Evolutionary conservation across 2,329 filamentous ascomycete species (phyloP).

Genomic region (Apiospora marii): DNA sequence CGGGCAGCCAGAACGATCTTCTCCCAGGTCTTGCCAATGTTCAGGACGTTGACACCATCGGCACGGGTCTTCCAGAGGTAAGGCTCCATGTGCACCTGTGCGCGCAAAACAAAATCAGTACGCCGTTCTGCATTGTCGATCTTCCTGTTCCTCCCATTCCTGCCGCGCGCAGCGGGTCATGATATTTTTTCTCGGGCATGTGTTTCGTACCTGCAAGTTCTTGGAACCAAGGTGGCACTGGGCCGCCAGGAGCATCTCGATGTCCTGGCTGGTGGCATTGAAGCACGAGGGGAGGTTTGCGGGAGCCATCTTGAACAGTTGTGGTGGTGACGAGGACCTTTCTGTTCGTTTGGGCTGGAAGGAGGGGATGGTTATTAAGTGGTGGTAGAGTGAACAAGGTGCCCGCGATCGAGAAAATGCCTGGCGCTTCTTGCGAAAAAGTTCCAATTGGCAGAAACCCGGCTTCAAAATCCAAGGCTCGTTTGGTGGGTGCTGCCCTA

Average conservation of each 20-base stretch:
- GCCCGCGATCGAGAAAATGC: conserved; percentile 21
- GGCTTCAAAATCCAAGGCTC: conserved; percentile 19
- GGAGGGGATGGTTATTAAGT: conserved; percentile 35
- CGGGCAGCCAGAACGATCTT: conserved; percentile 73
- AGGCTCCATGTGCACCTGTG: conserved; percentile 86
- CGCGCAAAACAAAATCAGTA: conserved; percentile 18
- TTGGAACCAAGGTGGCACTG: conserved; percentile 97
- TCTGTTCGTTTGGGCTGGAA: conserved; percentile 42
- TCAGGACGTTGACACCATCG: conserved; percentile 98
- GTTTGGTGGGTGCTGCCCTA: conserved; percentile 21
- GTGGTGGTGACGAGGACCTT: conserved; percentile 32
- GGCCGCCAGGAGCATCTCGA: conserved; percentile 98
- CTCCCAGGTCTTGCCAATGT: conserved; percentile 99
- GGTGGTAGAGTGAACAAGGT: conserved; percentile 18
- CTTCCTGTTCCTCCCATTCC: background rate
- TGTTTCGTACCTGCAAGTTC: conserved; percentile 81
- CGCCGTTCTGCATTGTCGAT: background rate
- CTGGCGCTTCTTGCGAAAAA: conserved; percentile 11
- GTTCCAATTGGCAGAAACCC: conserved; percentile 19
- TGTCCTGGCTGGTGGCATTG: conserved; percentile 97
- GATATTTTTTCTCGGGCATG: background rate
- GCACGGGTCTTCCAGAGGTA: conserved; percentile 99
- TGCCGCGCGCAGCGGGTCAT: background rate
- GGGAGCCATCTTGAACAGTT: conserved; percentile 85
- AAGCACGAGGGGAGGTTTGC: conserved; percentile 92